Conservation (phyloP, 495 filamentous ascomycete species). For the Hyaloscypha finlandica region DNA sequence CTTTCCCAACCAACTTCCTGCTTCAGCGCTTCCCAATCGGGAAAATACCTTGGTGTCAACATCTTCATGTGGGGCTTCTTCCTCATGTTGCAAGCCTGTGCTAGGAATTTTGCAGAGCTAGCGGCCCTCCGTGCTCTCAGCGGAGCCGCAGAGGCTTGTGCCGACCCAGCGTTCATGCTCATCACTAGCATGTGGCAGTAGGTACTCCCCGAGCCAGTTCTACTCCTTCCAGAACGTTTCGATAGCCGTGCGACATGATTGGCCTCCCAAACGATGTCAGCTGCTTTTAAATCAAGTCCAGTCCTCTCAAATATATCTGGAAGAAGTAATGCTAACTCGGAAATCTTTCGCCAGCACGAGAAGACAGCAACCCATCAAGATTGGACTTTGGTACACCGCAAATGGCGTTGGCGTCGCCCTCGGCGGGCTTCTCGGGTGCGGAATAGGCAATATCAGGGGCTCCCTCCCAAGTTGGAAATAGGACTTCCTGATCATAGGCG, state of each 20-base stretch:
- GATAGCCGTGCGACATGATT: no score
- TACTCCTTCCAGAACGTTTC: no score
- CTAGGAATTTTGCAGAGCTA: slow-evolving; percentile 40
- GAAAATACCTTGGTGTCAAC: slow-evolving; percentile 61
- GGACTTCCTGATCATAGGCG: slow-evolving; percentile 62
- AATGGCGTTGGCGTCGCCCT: slow-evolving; percentile 54
- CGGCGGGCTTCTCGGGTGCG: slow-evolving; percentile 24
- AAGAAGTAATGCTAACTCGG: no score
- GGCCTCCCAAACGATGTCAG: no score
- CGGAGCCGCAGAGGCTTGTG: slow-evolving; percentile 61
- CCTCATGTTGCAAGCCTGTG: slow-evolving; percentile 39
- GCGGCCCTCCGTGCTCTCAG: slow-evolving; percentile 61
- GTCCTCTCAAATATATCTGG: no score
- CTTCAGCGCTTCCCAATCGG: slow-evolving; percentile 60
- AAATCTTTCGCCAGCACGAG: slow-evolving; percentile 38
- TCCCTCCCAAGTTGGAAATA: slow-evolving; percentile 23
- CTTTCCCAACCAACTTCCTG: slow-evolving; percentile 35
- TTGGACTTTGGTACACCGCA: slow-evolving; percentile 64
- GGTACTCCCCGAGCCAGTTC: no score
- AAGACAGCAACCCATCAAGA: slow-evolving; percentile 49
- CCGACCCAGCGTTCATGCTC: slow-evolving; percentile 61
- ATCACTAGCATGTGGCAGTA: slow-evolving; percentile 57
- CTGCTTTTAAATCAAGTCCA: no score
- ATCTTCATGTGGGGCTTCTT: slow-evolving; percentile 58
- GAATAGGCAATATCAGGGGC: slow-evolving; percentile 27